Evolutionary conservation across 2,329 filamentous ascomycete genomes (phyloP).

Genomic region (Botryotinia globosa): DNA sequence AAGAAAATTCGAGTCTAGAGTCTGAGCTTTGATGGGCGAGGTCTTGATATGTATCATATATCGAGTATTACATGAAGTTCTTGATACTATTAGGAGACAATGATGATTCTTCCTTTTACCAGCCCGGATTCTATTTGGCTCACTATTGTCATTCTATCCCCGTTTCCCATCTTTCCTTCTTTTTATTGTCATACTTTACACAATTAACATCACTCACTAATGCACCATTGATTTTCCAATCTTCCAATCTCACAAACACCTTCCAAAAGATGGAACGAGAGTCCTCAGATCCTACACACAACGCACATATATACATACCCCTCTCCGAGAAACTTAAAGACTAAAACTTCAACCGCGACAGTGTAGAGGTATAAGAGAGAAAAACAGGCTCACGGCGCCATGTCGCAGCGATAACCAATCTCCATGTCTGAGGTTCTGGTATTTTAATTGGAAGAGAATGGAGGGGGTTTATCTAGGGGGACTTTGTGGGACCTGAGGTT

Average conservation of each 20-base stretch:
- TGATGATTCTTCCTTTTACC: background rate
- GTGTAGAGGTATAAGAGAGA: background rate
- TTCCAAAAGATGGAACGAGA: too few species aligned
- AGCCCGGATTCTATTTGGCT: background rate
- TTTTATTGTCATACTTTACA: background rate
- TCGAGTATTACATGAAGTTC: background rate
- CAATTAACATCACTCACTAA: background rate
- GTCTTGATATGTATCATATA: background rate
- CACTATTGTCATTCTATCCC: rapidly evolving
- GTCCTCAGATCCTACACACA: too few species aligned
- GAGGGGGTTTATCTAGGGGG: background rate
- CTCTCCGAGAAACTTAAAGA: too few species aligned
- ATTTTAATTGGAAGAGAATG: background rate
- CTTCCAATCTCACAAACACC: background rate
- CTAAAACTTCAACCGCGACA: background rate
- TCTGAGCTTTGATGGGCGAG: background rate
- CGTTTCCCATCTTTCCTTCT: background rate
- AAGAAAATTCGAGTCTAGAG: background rate
- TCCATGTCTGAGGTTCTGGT: background rate
- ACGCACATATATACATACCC: too few species aligned
- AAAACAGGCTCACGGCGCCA: too few species aligned
- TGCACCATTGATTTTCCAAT: too few species aligned
- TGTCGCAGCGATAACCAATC: rapidly evolving
- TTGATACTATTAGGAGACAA: rapidly evolving
- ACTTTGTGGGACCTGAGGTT: background rate